phyloP scores from a whole-genome alignment of 1,284 basidiomycete genomes.

The Irpex sp. region DNA sequence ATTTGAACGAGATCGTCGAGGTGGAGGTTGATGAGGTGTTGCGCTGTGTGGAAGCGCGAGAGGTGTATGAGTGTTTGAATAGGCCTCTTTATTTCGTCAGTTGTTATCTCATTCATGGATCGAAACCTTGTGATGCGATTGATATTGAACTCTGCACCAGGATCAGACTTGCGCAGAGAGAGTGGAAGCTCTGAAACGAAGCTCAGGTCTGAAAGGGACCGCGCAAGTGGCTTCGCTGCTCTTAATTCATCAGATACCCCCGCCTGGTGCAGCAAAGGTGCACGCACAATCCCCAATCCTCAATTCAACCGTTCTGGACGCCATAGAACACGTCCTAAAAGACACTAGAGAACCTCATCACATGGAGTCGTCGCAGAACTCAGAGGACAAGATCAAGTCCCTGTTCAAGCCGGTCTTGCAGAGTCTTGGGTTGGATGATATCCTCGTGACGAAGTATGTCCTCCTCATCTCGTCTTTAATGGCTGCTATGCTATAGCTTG shows the following conservation, averaged over 20 bases:
- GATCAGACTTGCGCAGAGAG: neutral
- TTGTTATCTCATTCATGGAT: neutral
- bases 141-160: too few relatives aligned
- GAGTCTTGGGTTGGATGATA: neutral
- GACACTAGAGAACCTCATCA: neutral
- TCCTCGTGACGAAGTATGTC: neutral
- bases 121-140: too few relatives aligned
- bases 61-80: neutral
- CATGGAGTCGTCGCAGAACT: neutral
- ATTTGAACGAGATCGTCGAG: neutral
- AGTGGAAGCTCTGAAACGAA: neutral
- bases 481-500: too few relatives aligned
- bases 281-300: neutral
- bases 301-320: neutral
- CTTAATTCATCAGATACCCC: neutral
- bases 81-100: neutral
- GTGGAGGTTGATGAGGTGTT: neutral
- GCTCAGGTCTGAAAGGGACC: neutral
- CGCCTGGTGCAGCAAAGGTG: too few relatives aligned
- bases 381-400: neutral
- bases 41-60: neutral
- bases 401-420: conserved; percentile 1
- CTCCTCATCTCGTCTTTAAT: neutral
- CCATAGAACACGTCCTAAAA: neutral
- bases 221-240: neutral